These are phyloP conservation scores for Melastoma malabathricum DNA, from an alignment of 345 rosid species.

Conservation along the genomic window DNA sequence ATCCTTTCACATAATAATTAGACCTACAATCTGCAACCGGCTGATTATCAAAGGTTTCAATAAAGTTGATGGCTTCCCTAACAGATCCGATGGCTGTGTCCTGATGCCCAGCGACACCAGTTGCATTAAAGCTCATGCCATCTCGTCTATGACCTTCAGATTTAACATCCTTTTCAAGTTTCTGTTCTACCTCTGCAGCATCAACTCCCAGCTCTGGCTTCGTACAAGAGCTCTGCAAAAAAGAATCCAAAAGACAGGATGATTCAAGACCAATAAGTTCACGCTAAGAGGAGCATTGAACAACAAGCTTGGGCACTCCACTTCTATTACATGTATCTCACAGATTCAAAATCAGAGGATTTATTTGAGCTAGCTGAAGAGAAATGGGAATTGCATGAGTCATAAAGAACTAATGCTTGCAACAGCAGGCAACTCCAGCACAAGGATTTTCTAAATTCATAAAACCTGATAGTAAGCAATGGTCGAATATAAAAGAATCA, in stretches of 20 bases:
- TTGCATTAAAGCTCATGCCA: slow-evolving; percentile 4
- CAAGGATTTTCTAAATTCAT: too few species aligned
- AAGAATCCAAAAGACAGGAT: slow-evolving; percentile 15
- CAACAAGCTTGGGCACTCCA: neutral
- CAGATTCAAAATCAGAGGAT: too few species aligned
- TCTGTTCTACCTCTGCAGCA: slow-evolving; percentile 25
- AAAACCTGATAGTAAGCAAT: too few species aligned
- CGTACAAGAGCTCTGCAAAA: slow-evolving; percentile 75
- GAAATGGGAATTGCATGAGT: too few species aligned
- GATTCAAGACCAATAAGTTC: neutral
- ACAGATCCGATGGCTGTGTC: slow-evolving; percentile 15
- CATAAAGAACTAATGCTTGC: too few species aligned
- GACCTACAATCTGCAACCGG: slow-evolving; percentile 12
- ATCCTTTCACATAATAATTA: slow-evolving; percentile 16
- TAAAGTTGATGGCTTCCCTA: slow-evolving; percentile 62
- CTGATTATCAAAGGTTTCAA: slow-evolving; percentile 36
- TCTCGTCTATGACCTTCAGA: slow-evolving; percentile 15
- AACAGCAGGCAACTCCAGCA: too few species aligned
- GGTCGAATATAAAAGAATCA: too few species aligned
- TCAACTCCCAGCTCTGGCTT: slow-evolving; percentile 62
- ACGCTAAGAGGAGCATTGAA: slow-evolving; percentile 6
- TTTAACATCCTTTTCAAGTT: slow-evolving; percentile 19
- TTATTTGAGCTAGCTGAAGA: too few species aligned
- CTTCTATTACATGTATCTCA: too few species aligned
- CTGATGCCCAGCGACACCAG: slow-evolving; percentile 12